These are phyloP conservation scores for Leccinum proliferum DNA, from an alignment of 1,284 basidiomycete genomes.

Conservation along the genomic window DNA sequence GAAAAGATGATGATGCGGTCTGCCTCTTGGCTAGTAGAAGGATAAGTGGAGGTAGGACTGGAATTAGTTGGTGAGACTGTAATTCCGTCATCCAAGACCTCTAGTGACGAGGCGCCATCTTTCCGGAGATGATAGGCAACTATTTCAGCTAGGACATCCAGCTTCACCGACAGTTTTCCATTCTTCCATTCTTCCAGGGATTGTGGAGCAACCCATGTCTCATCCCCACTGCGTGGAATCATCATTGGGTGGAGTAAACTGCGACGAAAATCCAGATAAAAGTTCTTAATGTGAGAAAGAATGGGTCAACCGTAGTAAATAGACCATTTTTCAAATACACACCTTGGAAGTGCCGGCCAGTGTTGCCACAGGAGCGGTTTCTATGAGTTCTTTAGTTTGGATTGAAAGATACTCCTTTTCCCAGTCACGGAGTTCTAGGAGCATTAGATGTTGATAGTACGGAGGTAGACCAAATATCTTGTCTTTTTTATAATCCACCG, in stretches of 20 bases:
- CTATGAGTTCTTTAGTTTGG: not conserved
- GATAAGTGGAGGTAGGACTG: not conserved
- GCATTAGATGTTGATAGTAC: not conserved
- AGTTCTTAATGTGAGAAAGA: not conserved
- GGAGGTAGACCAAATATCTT: not conserved
- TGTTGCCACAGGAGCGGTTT: not conserved
- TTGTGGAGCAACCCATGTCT: not conserved
- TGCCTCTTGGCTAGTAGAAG: not conserved
- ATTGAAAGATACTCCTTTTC: not conserved
- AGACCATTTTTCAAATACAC: not conserved
- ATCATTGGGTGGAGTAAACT: conserved; percentile 1
- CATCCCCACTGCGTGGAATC: not conserved
- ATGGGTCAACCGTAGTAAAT: not conserved
- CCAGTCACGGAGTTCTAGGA: not conserved
- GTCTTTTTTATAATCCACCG: not conserved
- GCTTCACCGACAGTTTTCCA: not conserved
- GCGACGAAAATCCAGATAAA: conserved; percentile 2
- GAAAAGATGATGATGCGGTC: not conserved
- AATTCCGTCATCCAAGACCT: not conserved
- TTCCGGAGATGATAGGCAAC: not conserved
- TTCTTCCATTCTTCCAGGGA: not conserved
- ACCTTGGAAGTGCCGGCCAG: not conserved
- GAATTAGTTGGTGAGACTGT: not conserved
- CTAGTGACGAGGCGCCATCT: not conserved
- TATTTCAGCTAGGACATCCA: not conserved